Evolutionary conservation across 1,284 basidiomycete species (phyloP), one percentile per base, ranked within the genome.

Genomic region (Cystobasidium sp.): DNA sequence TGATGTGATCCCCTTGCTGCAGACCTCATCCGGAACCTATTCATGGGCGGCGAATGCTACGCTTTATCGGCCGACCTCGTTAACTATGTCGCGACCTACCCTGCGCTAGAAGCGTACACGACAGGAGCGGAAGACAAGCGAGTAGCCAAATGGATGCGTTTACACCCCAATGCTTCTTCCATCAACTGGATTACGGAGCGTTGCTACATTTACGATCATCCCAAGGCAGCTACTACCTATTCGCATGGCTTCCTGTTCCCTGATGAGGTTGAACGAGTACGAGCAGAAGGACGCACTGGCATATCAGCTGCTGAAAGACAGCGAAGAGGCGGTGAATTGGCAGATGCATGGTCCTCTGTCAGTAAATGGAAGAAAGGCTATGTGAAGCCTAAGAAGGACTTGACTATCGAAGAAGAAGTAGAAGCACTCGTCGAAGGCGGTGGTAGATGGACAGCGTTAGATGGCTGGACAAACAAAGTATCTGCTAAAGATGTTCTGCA

Each of bases 181-280:
- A 88, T 99, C 49, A 88, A 93, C 68, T 98, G 94, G 94, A 87
- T 88, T 41, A 91, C 92, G 78, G 96, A 99, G 81, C 88, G 90
- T 39, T 98, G 96, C 83, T 97, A 93, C 93, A 94, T 99, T 78
- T 97, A 99, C 83, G 96, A 99, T 82, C 95, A 97, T 83, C 96
- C 96, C 0, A 90, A 93, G 67, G 89, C 91, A 2, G 90, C 91
- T 61, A 97, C 95, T 89, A 75, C 83, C 16, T 97, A 98, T 82
- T 89, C 93, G 5, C 96, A 97, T 83, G 96, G 96, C 0, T 99
- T 93, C 85, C 84, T 98, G n/a, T 99, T 95, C 84, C 96, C 96
- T 0, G 92, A 94, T 24, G 90, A 95, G 81, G 91, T 89, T 37
- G 86, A 87, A 61, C 87, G 90, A 55, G 86, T 94, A 61, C 88